Evolutionary conservation across 2,329 filamentous ascomycete genomes (phyloP).

Genomic region (Nemania abortiva): DNA sequence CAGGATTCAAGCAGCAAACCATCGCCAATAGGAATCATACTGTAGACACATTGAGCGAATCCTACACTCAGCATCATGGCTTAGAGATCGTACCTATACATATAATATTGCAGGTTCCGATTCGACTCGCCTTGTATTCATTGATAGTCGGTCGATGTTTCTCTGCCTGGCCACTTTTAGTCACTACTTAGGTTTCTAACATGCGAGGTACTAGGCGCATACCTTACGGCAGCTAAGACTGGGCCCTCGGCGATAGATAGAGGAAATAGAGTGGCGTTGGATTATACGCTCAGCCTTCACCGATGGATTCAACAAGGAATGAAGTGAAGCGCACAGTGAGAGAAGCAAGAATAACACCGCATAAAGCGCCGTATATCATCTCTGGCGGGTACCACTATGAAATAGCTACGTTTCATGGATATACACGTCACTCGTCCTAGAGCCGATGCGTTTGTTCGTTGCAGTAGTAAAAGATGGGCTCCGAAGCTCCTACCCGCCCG

Average conservation of each 20-base stretch:
- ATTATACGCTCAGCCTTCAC: neutral
- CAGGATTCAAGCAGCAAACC: neutral
- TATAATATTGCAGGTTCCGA: neutral
- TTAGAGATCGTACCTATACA: neutral
- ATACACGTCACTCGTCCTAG: neutral
- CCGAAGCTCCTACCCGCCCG: neutral
- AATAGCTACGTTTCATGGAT: neutral
- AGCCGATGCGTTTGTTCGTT: neutral
- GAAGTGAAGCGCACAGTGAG: neutral
- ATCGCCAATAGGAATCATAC: neutral
- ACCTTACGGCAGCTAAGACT: neutral
- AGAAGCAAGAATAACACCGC: constrained; percentile 8
- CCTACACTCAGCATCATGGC: neutral
- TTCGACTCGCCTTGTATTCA: neutral
- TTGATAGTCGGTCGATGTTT: neutral
- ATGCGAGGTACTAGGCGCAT: neutral
- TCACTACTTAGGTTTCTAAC: neutral
- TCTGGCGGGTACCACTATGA: neutral
- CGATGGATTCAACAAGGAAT: neutral
- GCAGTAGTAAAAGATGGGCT: neutral
- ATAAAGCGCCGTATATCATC: neutral
- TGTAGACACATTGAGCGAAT: neutral
- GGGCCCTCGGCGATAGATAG: neutral
- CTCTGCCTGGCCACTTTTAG: neutral
- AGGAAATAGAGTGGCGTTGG: neutral